Evolutionary conservation across 2,329 filamentous ascomycete species (phyloP).

Genomic region (Trichocomaceae sp.): DNA sequence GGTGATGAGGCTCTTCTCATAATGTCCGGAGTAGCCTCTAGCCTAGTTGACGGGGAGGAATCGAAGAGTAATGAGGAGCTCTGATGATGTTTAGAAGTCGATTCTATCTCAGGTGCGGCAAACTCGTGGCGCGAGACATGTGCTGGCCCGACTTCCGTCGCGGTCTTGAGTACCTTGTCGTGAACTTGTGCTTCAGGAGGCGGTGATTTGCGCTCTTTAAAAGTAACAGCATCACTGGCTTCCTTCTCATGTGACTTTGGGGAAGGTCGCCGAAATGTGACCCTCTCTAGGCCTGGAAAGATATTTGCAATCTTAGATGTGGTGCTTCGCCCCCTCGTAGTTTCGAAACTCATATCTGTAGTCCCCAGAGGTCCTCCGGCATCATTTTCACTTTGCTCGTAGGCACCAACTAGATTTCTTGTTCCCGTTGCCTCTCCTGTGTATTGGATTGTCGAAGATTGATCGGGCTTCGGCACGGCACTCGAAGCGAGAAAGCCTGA

Average conservation of each 20-base stretch:
- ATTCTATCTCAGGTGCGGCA: constrained; percentile 15
- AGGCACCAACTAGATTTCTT: background rate
- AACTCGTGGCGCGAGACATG: constrained; percentile 19
- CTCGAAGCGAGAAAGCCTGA: constrained; percentile 9
- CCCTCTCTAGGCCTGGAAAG: constrained; percentile 32
- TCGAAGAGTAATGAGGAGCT: constrained; percentile 41
- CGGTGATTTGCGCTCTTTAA: background rate
- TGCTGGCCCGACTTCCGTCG: constrained; percentile 9
- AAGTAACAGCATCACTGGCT: constrained; percentile 14
- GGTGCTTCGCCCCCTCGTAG: background rate
- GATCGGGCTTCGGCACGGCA: background rate
- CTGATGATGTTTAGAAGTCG: constrained; percentile 34
- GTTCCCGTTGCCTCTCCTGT: background rate
- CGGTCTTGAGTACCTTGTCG: background rate
- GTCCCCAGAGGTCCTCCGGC: background rate
- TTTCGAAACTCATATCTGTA: background rate
- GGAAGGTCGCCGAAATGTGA: constrained; percentile 23
- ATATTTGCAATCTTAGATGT: constrained; percentile 28
- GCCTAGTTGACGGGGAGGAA: constrained; percentile 27
- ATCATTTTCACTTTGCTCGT: constrained; percentile 3
- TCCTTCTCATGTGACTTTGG: constrained; percentile 17
- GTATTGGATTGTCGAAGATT: background rate
- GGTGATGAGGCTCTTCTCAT: background rate
- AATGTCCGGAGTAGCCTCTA: constrained; percentile 15
- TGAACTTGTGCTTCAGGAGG: background rate